Conservation (phyloP, 768 basidiomycete genomes). For the Kwoniella bestiolae region DNA sequence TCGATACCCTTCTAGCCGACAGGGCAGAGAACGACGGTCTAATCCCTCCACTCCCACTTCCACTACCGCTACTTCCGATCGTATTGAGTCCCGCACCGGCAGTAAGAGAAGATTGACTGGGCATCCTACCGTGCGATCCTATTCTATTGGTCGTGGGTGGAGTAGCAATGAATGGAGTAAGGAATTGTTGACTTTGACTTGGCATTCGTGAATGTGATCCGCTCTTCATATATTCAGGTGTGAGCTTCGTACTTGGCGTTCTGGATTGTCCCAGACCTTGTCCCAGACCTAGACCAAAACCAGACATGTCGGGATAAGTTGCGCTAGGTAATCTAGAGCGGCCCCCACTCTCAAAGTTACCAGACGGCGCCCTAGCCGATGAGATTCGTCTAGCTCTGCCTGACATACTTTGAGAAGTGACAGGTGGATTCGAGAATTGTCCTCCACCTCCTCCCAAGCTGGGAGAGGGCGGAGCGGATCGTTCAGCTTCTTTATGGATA, state of each 20-base stretch:
- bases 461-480: constrained; percentile 33
- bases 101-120: constrained; percentile 14
- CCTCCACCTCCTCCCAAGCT: constrained; percentile 6
- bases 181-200: constrained; percentile 26
- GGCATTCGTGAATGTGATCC: constrained; percentile 24
- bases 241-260: constrained; percentile 4
- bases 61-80: background rate
- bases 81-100: background rate
- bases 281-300: background rate
- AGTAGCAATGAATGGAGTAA: constrained; percentile 5
- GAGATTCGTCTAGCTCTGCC: constrained; percentile 25
- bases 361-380: constrained; percentile 11
- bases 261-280: background rate
- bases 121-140: constrained; percentile 23
- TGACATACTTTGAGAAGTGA: constrained; percentile 5
- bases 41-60: constrained; percentile 7
- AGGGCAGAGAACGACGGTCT: constrained; percentile 44
- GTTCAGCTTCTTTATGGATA: constrained; percentile 17
- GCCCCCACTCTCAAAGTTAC: background rate
- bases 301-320: constrained; percentile 8
- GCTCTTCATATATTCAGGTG: background rate
- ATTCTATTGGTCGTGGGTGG: constrained; percentile 1
- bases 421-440: constrained; percentile 23
- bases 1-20: constrained; percentile 33
- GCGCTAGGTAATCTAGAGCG: constrained; percentile 20